These are phyloP conservation scores for Hygrophoropsis aurantiaca DNA, from an alignment of 768 basidiomycete genomes.

Conservation along the genomic window DNA sequence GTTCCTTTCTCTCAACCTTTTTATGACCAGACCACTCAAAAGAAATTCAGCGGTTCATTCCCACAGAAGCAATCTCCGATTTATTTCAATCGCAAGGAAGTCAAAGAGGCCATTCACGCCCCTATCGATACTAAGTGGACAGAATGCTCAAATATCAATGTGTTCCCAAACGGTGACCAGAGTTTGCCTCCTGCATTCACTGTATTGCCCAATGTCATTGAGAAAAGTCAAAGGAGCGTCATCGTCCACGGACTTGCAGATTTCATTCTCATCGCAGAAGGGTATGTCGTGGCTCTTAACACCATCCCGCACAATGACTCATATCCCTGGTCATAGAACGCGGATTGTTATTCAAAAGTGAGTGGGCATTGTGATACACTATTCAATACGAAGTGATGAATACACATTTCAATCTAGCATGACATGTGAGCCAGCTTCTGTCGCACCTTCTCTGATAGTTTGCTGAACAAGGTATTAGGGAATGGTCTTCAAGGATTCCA, in stretches of 20 bases:
- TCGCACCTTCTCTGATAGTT: not conserved
- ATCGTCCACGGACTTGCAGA: conserved; percentile 75
- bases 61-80: conserved; percentile 55
- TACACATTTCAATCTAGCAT: conserved; percentile 28
- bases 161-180: conserved; percentile 61
- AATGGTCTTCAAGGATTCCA: conserved; percentile 72
- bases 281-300: conserved; percentile 39
- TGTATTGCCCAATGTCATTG: conserved; percentile 73
- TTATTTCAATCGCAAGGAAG: conserved; percentile 70
- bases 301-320: no score
- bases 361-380: conserved; percentile 21
- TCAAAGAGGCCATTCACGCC: conserved; percentile 67
- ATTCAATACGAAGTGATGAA: not conserved
- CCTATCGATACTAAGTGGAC: conserved; percentile 59
- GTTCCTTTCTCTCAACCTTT: conserved; percentile 13
- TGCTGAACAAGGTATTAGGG: conserved; percentile 42
- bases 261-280: conserved; percentile 72
- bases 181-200: conserved; percentile 63
- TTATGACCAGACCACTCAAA: not conserved
- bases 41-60: conserved; percentile 50
- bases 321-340: conserved; percentile 42
- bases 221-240: conserved; percentile 67
- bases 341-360: conserved; percentile 68
- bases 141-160: conserved; percentile 59
- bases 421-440: conserved; percentile 34